phyloP scores from a whole-genome alignment of 2,329 filamentous ascomycete species.

The Nakataea oryzae region DNA sequence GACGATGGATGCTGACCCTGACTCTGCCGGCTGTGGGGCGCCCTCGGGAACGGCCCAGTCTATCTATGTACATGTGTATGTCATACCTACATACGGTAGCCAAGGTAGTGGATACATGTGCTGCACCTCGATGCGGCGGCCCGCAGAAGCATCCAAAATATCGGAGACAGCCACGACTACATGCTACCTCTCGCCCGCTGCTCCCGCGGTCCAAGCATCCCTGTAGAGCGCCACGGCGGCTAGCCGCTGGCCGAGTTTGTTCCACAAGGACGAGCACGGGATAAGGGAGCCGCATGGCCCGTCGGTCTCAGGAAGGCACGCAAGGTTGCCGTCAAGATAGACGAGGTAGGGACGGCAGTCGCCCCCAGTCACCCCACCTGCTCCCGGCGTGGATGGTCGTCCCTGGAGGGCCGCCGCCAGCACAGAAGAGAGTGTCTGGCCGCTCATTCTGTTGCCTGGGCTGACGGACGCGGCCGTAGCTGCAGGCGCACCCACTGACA shows the following conservation, averaged over 20 bases:
- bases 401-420: background rate
- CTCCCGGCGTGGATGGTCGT: background rate
- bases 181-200: background rate
- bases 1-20: no score
- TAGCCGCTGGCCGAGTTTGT: slow-evolving; percentile 21
- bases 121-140: no score
- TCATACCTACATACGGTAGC: no score
- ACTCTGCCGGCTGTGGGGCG: no score
- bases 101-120: no score
- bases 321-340: background rate
- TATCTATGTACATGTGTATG: no score
- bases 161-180: no score
- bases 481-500: background rate
- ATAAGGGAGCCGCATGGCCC: slow-evolving; percentile 17
- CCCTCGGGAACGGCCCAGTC: no score
- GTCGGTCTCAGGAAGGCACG: background rate
- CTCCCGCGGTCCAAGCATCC: background rate
- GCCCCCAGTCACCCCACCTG: background rate
- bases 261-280: slow-evolving; percentile 32
- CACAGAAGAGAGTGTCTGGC: background rate
- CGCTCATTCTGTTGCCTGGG: background rate
- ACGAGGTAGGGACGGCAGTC: background rate
- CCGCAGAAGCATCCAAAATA: no score
- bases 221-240: slow-evolving; percentile 20
- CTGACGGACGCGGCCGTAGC: background rate